Evolutionary conservation across 2,329 filamentous ascomycete species (phyloP), one percentile per base, ranked within the genome.

Genomic region (Magnaporthales sp.): DNA sequence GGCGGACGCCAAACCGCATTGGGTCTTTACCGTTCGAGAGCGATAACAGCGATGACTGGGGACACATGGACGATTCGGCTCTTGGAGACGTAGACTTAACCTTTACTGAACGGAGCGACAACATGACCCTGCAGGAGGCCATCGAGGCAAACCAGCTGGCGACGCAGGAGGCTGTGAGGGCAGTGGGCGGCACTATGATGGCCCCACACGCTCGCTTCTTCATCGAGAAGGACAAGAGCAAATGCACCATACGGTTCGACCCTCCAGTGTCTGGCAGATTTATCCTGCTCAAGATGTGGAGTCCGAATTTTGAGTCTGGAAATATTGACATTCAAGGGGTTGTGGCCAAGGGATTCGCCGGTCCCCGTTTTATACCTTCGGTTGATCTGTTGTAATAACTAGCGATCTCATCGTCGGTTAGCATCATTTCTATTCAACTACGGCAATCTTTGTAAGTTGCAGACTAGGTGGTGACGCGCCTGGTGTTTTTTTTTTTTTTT

Each of bases 311-410:
- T 29, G 86, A 89, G 63, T 72, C 75, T 5, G 81, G 81, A 67
- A 96, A 96, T 72, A 96, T 97, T 70, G 93, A 97, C 74, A 92
- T 98, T 54, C 91, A 97, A 76, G 92, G 89, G 62, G 89, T 97
- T 27, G 85, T 93, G 67, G 91, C 89, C 1, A 89, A 91, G 73
- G 94, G 94, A 0, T 97, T 89, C 77, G 91, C 92, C 0, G 94
- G 94, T 4, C 91, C 91, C 10, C 86, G 93, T 68, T 97, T 89
- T 76, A 95, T 96, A 73, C 91, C 92, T 8, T 85, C 89, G 2
- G 78, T 89, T 30, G 83, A 89, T 61, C 74, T 89, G 70, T 80
- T 85, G 69, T 91, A 75, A 79, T 22, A 1, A 7, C 63, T 15
- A 19, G n/a, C n/a, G 38, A 19, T 46, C 38, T 46, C 15, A 46